Base-by-base conservation (phyloP, 2,329 filamentous ascomycete genomes). In the Fusarium pseudograminearum region DNA sequence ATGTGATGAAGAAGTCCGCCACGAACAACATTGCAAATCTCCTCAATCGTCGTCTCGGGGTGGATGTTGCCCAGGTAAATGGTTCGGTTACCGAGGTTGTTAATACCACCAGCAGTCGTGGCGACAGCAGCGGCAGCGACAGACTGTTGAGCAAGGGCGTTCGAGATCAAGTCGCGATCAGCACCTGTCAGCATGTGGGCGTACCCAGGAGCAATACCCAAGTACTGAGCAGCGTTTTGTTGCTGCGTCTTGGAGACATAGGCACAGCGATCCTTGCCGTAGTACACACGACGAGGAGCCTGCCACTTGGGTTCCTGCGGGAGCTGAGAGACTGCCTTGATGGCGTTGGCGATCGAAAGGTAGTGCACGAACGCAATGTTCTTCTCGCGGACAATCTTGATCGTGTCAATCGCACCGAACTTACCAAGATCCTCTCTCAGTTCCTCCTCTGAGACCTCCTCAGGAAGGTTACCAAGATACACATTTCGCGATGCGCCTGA, bases 241-340 rank as follows among this genome's bases (percentile, higher is more conserved):
- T 99, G 96, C 82, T 99, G 96, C 0, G 96, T 99, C 87, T 99
- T 99, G 63, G 96, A 99, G 54, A 99, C 95, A 76, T 99, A 99
- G 20, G 96, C 96, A 77, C 96, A 99, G 67, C 96, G 90, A 79
- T 99, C 96, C 85, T 99, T 99, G 81, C 96, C 96, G 76, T 99
- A 99, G 86, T 97, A 98, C 14, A 99, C 96, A 55, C 96, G 92
- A 71, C 94, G 92, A 54, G 96, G 96, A 11, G 94, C 89, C 80
- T 98, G 94, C 96, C 96, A 99, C 83, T 97, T 98, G 38, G 92
- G 85, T 81, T 99, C 96, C 80, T 98, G 95, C 14, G 96, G 96
- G 64, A 99, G 89, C 80, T 98, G 95, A 15, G 94, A 91, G 54
- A 99, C 96, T 24, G 96, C 95, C 85, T 99, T 99, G 87, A 98